These are phyloP conservation scores for Metschnikowia sp. DNA, from an alignment of 805 yeast genomes.

Conservation along the genomic window DNA sequence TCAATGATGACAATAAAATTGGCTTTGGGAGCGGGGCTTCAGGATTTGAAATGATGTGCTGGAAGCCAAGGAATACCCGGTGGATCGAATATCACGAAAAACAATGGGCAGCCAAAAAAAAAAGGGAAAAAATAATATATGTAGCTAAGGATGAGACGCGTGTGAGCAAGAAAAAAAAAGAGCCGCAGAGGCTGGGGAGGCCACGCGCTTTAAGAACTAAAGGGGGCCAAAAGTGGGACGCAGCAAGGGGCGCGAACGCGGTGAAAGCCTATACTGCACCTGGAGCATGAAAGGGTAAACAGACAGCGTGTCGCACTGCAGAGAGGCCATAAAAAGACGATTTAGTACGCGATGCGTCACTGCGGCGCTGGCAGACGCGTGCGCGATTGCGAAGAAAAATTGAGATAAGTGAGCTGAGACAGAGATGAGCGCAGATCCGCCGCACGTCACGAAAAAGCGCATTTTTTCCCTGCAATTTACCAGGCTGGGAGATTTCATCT, in stretches of 20 bases:
- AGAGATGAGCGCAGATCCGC: not conserved
- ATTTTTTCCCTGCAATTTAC: too few relatives aligned
- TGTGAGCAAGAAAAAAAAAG: not conserved
- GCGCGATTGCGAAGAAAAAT: not conserved
- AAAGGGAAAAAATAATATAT: too few relatives aligned
- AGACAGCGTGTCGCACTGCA: conserved; percentile 14
- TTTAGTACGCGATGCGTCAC: not conserved
- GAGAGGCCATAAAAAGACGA: not conserved
- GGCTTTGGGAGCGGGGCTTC: too few relatives aligned
- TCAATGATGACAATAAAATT: too few relatives aligned
- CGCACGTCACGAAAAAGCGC: too few relatives aligned
- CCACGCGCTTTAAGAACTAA: conserved; percentile 7
- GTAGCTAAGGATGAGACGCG: too few relatives aligned
- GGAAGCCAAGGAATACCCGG: too few relatives aligned
- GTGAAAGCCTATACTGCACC: conserved; percentile 6
- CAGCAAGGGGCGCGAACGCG: conserved; percentile 13
- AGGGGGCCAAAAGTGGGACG: not conserved
- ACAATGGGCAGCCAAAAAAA: too few relatives aligned
- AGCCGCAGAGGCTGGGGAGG: conserved; percentile 4
- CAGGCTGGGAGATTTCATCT: too few relatives aligned
- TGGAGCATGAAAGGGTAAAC: conserved; percentile 1
- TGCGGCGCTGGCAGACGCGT: conserved; percentile 1
- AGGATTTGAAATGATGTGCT: too few relatives aligned
- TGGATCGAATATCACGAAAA: too few relatives aligned
- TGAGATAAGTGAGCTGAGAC: not conserved